Evolutionary conservation across 106 monocot genomes (phyloP), one percentile per base, ranked within the genome.

Genomic region (Alisma plantagoaquatica): DNA sequence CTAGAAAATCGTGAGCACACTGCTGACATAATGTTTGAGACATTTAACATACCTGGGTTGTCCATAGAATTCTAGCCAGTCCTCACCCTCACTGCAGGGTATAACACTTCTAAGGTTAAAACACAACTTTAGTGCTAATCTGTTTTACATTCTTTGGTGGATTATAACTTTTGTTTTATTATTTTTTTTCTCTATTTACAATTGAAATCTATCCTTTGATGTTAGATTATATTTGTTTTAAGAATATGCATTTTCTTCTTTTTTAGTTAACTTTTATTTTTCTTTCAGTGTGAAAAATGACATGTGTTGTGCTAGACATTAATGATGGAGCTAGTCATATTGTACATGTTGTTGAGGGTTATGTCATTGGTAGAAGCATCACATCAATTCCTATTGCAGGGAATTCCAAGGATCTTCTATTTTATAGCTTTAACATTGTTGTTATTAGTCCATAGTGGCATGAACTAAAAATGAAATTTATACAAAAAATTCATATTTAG

Each of bases 241-340:
- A n/a, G n/a, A n/a, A n/a, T n/a, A n/a, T n/a, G n/a, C n/a, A n/a
- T 3, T 41, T 12, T 3, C 22, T 50, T 23, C 35, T 14, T 61
- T 31, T 33, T 10, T 49, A 33, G 1, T 17, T 31, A 12, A 32
- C 23, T 56, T 38, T 35, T 23, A 23, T 38, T 23, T 24, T 33
- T 24, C 43, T 75, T 41, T 73, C 76, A 91, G 90, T 91, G 90
- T 81, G 90, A n/a, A n/a, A 91, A 84, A 91, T 91, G 90, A 91
- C 90, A 66, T 83, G 90, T 26, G 90, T 91, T 57, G 80, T 91
- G 29, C 77, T 91, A 60, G 90, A 91, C 72, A 71, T 84, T 43
- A 84, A 84, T 41, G 90, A 91, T 63, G 90, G 90, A 18, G 90
- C 73, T 43, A 91, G 84, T 56, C 90, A 91, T 67, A 62, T 91